Evolutionary conservation across 2,329 filamentous ascomycete genomes (phyloP).

Genomic region (Claviceps capensis): DNA sequence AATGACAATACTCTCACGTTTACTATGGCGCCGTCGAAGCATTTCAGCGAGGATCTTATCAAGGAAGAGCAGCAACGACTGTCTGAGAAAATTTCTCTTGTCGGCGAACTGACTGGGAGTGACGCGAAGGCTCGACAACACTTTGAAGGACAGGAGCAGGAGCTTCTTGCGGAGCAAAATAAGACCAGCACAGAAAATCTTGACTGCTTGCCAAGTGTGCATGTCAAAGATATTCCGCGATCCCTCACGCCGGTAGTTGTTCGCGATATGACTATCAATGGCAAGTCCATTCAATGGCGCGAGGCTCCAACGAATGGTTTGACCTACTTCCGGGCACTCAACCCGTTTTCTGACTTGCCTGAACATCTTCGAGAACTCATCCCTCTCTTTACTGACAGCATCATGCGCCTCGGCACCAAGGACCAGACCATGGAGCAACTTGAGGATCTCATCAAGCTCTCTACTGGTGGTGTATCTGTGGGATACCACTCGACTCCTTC

Average conservation of each 20-base stretch:
- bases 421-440: slow-evolving; percentile 84
- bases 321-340: slow-evolving; percentile 88
- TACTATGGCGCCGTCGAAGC: slow-evolving; percentile 78
- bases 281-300: slow-evolving; percentile 70
- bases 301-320: slow-evolving; percentile 90
- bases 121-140: slow-evolving; percentile 57
- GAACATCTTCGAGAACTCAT: slow-evolving; percentile 74
- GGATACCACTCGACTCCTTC: slow-evolving; percentile 73
- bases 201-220: slow-evolving; percentile 74
- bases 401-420: slow-evolving; percentile 87
- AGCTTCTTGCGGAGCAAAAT: slow-evolving; percentile 69
- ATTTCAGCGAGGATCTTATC: slow-evolving; percentile 59
- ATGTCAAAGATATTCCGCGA: slow-evolving; percentile 80
- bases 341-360: slow-evolving; percentile 63
- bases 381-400: slow-evolving; percentile 79
- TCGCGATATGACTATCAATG: slow-evolving; percentile 51
- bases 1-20: slow-evolving; percentile 82
- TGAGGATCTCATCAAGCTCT: slow-evolving; percentile 90
- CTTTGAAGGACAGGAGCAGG: slow-evolving; percentile 65
- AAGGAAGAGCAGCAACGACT: slow-evolving; percentile 66
- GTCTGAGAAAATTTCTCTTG: slow-evolving; percentile 58
- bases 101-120: slow-evolving; percentile 53
- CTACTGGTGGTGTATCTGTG: slow-evolving; percentile 81
- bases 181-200: slow-evolving; percentile 74
- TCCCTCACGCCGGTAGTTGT: slow-evolving; percentile 47